These are phyloP conservation scores for Pseudogymnoascus destructans DNA, from an alignment of 2,329 filamentous ascomycete species.

Conservation along the genomic window DNA sequence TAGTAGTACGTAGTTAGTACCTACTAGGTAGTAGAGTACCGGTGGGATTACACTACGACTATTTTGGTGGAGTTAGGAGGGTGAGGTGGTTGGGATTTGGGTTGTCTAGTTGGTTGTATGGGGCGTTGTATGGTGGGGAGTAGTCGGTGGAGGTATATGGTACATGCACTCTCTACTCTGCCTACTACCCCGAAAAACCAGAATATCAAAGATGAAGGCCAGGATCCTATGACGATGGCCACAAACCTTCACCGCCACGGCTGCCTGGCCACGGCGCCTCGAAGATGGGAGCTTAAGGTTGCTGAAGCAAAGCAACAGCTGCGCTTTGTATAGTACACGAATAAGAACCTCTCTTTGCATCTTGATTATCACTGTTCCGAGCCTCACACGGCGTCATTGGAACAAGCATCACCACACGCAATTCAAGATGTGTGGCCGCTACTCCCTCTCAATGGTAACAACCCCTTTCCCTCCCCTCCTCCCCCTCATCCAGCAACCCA, in stretches of 20 bases:
- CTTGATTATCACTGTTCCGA: not conserved
- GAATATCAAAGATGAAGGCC: no score
- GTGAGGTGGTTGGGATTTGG: not conserved
- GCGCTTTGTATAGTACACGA: not conserved
- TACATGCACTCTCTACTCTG: not conserved
- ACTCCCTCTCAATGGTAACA: slow-evolving; percentile 23
- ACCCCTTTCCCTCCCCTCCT: not conserved
- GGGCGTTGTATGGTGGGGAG: not conserved
- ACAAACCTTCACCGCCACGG: not conserved
- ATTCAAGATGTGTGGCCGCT: slow-evolving; percentile 26
- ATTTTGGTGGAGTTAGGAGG: not conserved
- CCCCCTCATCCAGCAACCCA: not conserved
- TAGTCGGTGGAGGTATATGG: not conserved
- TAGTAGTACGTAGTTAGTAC: no score
- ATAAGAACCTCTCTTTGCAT: not conserved
- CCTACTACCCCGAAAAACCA: no score
- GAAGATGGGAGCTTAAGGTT: not conserved
- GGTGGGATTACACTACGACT: not conserved
- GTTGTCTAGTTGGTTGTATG: not conserved
- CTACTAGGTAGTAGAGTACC: no score
- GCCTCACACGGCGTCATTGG: no score
- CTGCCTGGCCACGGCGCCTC: not conserved
- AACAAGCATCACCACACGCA: not conserved
- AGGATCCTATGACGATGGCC: not conserved
- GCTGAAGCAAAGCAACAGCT: not conserved